phyloP scores from a whole-genome alignment of 2,329 filamentous ascomycete species.

The Penicillium sp. region DNA sequence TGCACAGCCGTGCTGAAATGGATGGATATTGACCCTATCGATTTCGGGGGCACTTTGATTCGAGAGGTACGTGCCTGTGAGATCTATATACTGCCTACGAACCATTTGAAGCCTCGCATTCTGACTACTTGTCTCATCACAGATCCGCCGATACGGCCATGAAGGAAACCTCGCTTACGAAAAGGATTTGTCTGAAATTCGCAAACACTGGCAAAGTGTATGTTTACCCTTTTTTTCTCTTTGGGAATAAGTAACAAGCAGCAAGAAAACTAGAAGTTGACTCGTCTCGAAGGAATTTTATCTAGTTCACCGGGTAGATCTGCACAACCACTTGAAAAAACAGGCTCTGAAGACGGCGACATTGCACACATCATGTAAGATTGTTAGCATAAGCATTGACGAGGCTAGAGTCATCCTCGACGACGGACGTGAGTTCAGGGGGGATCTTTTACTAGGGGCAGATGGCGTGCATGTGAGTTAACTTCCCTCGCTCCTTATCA shows the following conservation, averaged over 20 bases:
- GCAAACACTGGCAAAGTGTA: background rate
- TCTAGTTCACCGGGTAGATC: slow-evolving; percentile 40
- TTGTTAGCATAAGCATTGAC: slow-evolving; percentile 16
- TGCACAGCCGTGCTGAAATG: slow-evolving; percentile 24
- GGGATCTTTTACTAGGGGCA: slow-evolving; percentile 24
- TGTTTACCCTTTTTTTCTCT: too few relatives aligned
- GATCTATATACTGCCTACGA: background rate
- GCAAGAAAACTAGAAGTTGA: background rate
- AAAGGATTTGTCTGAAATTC: background rate
- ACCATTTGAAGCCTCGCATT: too few relatives aligned
- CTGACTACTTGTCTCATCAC: too few relatives aligned
- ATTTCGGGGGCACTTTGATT: slow-evolving; percentile 23
- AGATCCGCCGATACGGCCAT: background rate
- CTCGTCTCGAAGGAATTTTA: slow-evolving; percentile 23
- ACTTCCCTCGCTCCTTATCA: background rate
- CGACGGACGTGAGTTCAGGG: slow-evolving; percentile 19
- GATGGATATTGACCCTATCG: slow-evolving; percentile 21
- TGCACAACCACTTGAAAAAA: slow-evolving; percentile 36
- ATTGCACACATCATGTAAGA: slow-evolving; percentile 21
- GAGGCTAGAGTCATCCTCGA: slow-evolving; percentile 19
- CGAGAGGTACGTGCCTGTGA: slow-evolving; percentile 16
- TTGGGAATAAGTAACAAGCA: background rate
- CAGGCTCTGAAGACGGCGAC: slow-evolving; percentile 25
- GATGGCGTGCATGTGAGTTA: slow-evolving; percentile 23
- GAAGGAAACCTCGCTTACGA: background rate